Evolutionary conservation across 805 yeast genomes (phyloP), one percentile per base, ranked within the genome.

Genomic region (Myxozyma geophila): DNA sequence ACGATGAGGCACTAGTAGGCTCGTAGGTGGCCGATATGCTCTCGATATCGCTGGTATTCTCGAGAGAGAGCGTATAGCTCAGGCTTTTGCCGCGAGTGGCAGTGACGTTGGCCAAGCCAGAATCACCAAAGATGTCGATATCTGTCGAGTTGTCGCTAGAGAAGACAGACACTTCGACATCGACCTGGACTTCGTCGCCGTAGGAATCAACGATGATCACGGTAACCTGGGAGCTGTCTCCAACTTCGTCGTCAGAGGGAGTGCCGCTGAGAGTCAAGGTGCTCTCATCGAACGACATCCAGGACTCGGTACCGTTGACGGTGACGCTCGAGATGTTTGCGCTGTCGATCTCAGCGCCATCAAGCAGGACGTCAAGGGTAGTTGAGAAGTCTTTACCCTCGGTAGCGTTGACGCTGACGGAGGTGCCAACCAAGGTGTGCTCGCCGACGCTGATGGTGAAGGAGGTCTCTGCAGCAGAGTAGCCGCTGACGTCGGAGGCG

Each of bases 361-460:
- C 96, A 54, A 90, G 79, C 66, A 76, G 83, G 37, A 93, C 61
- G 33, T 48, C 51, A 12, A 66, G 62, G 85, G 58, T 82, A 78
- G 40, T 84, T 75, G 51, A 89, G 70, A 93, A 81, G 0, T 75
- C 70, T 40, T 83, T 81, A 53, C 85, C 85, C 23, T 81, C 82
- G 7, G 95, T 87, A 1, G 91, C 92, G 70, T 89, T 89, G 62
- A 89, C 79, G 36, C 85, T 76, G 1, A 85, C 80, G 54, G 82
- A 81, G 44, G 85, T 73, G 9, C 37, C 52, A 44, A 91, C 82
- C 67, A 95, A 81, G 66, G 84, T 87, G 74, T 95, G 97, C 9
- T 96, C 97, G 48, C 99, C 99, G 43, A 93, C 88, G 33, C 88
- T 78, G 43, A 95, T 78, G 64, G 84, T 80, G 77, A 95, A 95